Evolutionary conservation across 345 rosid genomes (phyloP).

Genomic region (Gossypium arboreum): DNA sequence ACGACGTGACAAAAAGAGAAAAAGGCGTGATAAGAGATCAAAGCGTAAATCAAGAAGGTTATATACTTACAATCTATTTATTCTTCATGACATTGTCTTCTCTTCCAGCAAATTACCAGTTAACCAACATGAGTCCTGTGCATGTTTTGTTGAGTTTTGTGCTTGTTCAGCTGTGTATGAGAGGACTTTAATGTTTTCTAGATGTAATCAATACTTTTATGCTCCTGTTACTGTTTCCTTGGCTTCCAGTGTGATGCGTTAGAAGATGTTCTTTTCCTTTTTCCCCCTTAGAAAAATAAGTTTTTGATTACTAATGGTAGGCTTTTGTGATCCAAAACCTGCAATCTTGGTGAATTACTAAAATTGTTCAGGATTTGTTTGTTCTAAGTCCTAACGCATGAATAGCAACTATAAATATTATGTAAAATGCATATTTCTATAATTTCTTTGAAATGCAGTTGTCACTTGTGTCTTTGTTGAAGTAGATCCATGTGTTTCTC

Average conservation of each 20-base stretch:
- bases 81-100: not conserved
- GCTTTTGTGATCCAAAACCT: not conserved
- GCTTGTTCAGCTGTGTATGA: not conserved
- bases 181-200: not conserved
- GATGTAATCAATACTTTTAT: not conserved
- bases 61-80: not conserved
- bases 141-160: conserved; percentile 3
- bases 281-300: not conserved
- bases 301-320: not conserved
- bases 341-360: not conserved
- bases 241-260: not conserved
- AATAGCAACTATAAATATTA: not conserved
- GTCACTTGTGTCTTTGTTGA: not conserved
- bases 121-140: not conserved
- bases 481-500: not conserved
- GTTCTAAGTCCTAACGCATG: not conserved
- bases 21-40: conserved; percentile 59
- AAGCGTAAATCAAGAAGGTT: conserved; percentile 84
- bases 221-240: not conserved
- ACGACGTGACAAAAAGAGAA: conserved; percentile 71
- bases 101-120: not conserved
- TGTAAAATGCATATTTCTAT: not conserved
- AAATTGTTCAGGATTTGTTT: not conserved
- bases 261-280: not conserved
- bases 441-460: not conserved